Evolutionary conservation across 352 stramenopile species (phyloP).

Genomic region (Phytophthora multivora): DNA sequence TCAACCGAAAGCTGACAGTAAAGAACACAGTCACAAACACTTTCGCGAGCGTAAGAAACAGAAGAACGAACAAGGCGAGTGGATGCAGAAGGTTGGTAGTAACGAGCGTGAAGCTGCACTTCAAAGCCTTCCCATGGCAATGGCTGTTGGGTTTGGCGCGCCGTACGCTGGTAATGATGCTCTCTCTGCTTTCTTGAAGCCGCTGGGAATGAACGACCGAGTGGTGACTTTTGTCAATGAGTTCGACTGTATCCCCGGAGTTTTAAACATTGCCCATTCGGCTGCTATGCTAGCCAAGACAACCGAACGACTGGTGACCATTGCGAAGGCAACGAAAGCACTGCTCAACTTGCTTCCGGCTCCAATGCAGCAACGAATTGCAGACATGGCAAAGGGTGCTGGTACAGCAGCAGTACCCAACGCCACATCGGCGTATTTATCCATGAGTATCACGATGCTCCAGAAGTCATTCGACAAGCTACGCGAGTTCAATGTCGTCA

Average conservation of each 20-base stretch:
- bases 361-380: constrained; percentile 66
- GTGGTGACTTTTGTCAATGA: constrained; percentile 86
- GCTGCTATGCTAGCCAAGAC: constrained; percentile 78
- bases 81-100: constrained; percentile 23
- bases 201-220: constrained; percentile 47
- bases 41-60: constrained; percentile 29
- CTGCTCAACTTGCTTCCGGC: constrained; percentile 70
- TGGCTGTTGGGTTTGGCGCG: constrained; percentile 73
- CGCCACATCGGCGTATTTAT: constrained; percentile 72
- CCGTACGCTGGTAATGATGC: constrained; percentile 66
- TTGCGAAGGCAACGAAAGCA: constrained; percentile 76
- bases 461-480: constrained; percentile 82
- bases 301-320: constrained; percentile 71
- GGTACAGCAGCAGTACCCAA: constrained; percentile 30
- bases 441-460: constrained; percentile 78
- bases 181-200: constrained; percentile 52
- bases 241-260: constrained; percentile 80
- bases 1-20: constrained; percentile 35
- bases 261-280: constrained; percentile 82
- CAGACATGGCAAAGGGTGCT: constrained; percentile 25
- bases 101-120: constrained; percentile 21
- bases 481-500: constrained; percentile 72
- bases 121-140: constrained; percentile 39
- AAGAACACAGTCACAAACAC: constrained; percentile 24
- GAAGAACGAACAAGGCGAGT: constrained; percentile 19